Conservation (phyloP, 306 rosid species). For the Ormosia emarginata region DNA sequence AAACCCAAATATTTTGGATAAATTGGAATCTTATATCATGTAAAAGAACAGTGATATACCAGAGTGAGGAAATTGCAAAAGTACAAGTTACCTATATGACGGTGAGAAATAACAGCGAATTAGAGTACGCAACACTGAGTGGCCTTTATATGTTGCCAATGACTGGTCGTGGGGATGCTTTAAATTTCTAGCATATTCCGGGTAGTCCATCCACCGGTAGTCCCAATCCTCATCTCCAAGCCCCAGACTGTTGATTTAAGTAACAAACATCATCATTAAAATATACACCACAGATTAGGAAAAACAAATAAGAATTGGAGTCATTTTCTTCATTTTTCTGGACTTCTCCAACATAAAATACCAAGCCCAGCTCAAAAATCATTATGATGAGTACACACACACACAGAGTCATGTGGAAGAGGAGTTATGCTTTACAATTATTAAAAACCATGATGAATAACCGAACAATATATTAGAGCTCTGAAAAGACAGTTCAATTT, state of each 20-base stretch:
- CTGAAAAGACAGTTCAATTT: neutral
- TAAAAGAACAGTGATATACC: neutral
- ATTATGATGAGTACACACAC: neutral
- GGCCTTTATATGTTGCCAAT: constrained; percentile 76
- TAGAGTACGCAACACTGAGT: constrained; percentile 75
- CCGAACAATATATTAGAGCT: neutral
- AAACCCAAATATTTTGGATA: neutral
- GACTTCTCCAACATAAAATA: neutral
- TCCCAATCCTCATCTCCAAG: constrained; percentile 66
- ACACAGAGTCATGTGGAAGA: neutral
- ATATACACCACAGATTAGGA: neutral
- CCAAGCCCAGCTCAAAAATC: neutral
- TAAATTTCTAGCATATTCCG: constrained; percentile 46
- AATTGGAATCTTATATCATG: neutral
- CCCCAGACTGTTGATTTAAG: constrained; percentile 37
- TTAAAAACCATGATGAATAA: neutral
- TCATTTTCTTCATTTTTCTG: neutral
- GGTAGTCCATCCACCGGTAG: constrained; percentile 91
- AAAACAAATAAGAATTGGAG: neutral
- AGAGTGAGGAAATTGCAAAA: constrained; percentile 2
- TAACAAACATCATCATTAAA: neutral
- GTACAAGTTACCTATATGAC: constrained; percentile 53
- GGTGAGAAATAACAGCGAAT: constrained; percentile 92
- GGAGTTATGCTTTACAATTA: neutral
- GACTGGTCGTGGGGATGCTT: constrained; percentile 74